A percentile compares a stretch with the other conserved stretches of the same genome.
Conservation (phyloP, 805 yeast species). For the Pichia gijzeniarum region DNA sequence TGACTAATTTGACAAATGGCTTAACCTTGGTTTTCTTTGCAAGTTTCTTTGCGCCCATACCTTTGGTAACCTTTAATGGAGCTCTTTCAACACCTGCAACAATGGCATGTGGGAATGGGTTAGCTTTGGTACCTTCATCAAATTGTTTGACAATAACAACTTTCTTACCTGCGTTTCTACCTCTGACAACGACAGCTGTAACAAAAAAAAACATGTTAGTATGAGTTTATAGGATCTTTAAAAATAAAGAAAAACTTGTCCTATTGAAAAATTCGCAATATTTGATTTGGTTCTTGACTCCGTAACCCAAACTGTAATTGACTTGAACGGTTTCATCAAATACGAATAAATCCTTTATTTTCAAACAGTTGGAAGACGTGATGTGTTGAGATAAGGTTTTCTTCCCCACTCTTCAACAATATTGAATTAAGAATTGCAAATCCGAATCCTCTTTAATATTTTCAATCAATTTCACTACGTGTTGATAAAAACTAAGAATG, state of each 20-base stretch:
- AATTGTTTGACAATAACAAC: slow-evolving; percentile 97
- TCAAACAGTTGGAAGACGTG: too few species aligned
- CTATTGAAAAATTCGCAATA: too few species aligned
- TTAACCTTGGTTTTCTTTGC: slow-evolving; percentile 97
- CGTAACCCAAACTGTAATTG: too few species aligned
- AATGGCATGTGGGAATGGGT: slow-evolving; percentile 98
- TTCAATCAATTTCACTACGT: too few species aligned
- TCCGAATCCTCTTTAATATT: too few species aligned
- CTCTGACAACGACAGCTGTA: slow-evolving; percentile 96
- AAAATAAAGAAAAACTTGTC: neutral
- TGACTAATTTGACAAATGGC: slow-evolving; percentile 98
- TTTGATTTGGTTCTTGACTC: too few species aligned
- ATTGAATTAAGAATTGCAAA: too few species aligned
- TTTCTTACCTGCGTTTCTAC: slow-evolving; percentile 99
- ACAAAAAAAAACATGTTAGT: slow-evolving; percentile 3
- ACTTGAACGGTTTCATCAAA: too few species aligned
- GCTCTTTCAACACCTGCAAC: slow-evolving; percentile 99
- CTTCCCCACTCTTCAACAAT: too few species aligned
- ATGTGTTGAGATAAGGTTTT: too few species aligned
- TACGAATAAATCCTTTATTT: too few species aligned
- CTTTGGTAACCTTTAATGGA: slow-evolving; percentile 94
- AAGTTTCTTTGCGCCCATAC: slow-evolving; percentile 91
- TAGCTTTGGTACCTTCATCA: slow-evolving; percentile 98
- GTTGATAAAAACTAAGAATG: too few species aligned
- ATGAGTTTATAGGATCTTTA: neutral